Evolutionary conservation across 2,329 filamentous ascomycete species (phyloP).

Genomic region (Elsinoe arachidis): DNA sequence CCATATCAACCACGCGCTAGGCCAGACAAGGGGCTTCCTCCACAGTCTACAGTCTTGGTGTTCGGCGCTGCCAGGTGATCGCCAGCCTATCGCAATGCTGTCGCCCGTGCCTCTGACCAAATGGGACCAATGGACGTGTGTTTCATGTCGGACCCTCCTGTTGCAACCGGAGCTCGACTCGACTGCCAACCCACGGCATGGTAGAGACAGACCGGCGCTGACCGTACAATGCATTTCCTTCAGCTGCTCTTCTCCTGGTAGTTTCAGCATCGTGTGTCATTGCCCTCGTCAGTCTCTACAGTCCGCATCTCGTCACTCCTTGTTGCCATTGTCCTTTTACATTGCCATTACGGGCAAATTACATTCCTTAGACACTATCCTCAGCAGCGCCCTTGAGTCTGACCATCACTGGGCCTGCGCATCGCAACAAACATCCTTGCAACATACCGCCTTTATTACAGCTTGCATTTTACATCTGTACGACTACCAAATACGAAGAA

Average conservation of each 20-base stretch:
- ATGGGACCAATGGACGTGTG: not conserved
- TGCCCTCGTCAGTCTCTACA: conserved; percentile 5
- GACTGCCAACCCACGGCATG: not conserved
- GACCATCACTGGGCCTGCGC: not conserved
- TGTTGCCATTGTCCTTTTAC: not conserved
- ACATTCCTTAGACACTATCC: not conserved
- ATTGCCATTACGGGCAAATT: not conserved
- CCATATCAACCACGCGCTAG: not conserved
- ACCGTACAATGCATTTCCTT: not conserved
- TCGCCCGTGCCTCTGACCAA: not conserved
- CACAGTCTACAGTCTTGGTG: not conserved
- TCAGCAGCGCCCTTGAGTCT: not conserved
- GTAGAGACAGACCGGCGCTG: not conserved
- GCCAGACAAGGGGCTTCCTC: not conserved
- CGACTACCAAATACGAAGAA: not conserved
- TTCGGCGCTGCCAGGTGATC: conserved; percentile 8
- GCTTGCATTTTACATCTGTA: not conserved
- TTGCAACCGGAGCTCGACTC: conserved; percentile 1
- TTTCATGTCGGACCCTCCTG: conserved; percentile 7
- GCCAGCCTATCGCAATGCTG: conserved; percentile 8
- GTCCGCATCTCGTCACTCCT: not conserved
- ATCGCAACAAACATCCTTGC: conserved; percentile 5
- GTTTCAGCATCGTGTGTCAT: not conserved
- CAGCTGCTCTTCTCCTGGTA: not conserved
- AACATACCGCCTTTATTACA: conserved; percentile 9